A percentile compares a stretch with the other conserved stretches of the same genome.
These are phyloP conservation scores for Schwanniomyces etchellsii DNA, from an alignment of 1,139 yeast genomes.

Conservation along the genomic window DNA sequence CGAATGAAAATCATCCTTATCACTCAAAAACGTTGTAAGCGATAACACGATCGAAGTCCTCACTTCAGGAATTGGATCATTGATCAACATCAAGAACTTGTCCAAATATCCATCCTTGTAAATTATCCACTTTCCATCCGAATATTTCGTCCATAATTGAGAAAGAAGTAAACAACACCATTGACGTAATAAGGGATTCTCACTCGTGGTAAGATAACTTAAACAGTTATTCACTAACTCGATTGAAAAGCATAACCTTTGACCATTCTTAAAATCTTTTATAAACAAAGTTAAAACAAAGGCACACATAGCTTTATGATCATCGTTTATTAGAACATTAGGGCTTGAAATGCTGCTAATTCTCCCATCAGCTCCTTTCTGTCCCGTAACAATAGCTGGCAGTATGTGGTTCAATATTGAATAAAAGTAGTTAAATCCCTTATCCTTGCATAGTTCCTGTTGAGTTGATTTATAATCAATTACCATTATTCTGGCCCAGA, in stretches of 20 bases:
- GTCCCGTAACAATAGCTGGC: constrained; percentile 24
- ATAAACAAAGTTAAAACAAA: constrained; percentile 82
- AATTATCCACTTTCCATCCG: constrained; percentile 72
- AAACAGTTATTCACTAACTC: constrained; percentile 69
- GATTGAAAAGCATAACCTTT: constrained; percentile 68
- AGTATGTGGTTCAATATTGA: constrained; percentile 59
- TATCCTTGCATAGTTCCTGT: constrained; percentile 85
- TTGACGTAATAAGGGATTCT: constrained; percentile 80
- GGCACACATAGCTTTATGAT: constrained; percentile 94
- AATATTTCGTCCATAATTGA: constrained; percentile 68
- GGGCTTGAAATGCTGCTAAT: constrained; percentile 16
- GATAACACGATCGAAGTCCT: constrained; percentile 80
- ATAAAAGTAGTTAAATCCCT: constrained; percentile 84
- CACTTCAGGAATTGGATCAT: constrained; percentile 94
- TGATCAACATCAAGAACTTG: constrained; percentile 51
- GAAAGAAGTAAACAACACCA: constrained; percentile 84
- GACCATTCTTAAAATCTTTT: constrained; percentile 75
- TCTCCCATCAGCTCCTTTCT: constrained; percentile 23
- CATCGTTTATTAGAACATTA: constrained; percentile 42
- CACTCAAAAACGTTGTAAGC: constrained; percentile 63
- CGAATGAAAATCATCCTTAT: constrained; percentile 17
- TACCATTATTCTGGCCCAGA: constrained; percentile 98
- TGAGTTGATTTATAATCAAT: constrained; percentile 89
- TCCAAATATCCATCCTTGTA: constrained; percentile 61
- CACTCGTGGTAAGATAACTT: constrained; percentile 62